Percentiles rank a stretch among this genome's conserved stretches.
These are phyloP conservation scores for Entomortierella parvispora DNA, from an alignment of 192 early-diverging fungal genomes.

Conservation along the genomic window DNA sequence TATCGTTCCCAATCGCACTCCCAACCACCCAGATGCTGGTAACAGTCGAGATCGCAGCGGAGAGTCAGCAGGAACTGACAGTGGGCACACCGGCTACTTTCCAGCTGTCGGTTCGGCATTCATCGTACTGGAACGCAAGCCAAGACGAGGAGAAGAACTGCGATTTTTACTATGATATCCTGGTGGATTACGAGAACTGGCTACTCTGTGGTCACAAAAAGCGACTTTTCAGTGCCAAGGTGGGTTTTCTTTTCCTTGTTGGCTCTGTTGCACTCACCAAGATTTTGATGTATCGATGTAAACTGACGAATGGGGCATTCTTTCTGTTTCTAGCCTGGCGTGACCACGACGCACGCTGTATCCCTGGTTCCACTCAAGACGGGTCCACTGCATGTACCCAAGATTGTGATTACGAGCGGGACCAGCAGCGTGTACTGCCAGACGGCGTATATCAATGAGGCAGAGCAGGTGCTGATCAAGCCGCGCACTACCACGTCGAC, in stretches of 20 bases:
- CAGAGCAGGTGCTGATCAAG: constrained; percentile 66
- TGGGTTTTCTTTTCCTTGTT: constrained; percentile 35
- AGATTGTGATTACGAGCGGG: constrained; percentile 55
- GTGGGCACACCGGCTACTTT: constrained; percentile 70
- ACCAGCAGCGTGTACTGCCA: constrained; percentile 55
- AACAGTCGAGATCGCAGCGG: constrained; percentile 61
- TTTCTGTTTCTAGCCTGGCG: constrained; percentile 52
- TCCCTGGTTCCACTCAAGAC: constrained; percentile 68
- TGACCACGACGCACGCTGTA: constrained; percentile 57
- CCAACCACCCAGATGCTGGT: constrained; percentile 57
- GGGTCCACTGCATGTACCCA: constrained; percentile 64
- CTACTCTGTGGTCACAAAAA: constrained; percentile 71
- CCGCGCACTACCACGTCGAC: constrained; percentile 66
- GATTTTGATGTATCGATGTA: too few relatives aligned
- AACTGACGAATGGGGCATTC: too few relatives aligned
- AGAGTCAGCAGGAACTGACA: constrained; percentile 49
- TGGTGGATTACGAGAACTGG: constrained; percentile 76
- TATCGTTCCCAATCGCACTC: constrained; percentile 36
- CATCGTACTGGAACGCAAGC: constrained; percentile 59
- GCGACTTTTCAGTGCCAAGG: constrained; percentile 66
- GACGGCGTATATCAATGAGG: constrained; percentile 66
- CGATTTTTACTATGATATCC: constrained; percentile 70
- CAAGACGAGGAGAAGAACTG: constrained; percentile 29
- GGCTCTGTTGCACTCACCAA: neutral
- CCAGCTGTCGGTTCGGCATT: constrained; percentile 60